Evolutionary conservation across 805 yeast genomes (phyloP).

Genomic region (Starmerella vaccinii): DNA sequence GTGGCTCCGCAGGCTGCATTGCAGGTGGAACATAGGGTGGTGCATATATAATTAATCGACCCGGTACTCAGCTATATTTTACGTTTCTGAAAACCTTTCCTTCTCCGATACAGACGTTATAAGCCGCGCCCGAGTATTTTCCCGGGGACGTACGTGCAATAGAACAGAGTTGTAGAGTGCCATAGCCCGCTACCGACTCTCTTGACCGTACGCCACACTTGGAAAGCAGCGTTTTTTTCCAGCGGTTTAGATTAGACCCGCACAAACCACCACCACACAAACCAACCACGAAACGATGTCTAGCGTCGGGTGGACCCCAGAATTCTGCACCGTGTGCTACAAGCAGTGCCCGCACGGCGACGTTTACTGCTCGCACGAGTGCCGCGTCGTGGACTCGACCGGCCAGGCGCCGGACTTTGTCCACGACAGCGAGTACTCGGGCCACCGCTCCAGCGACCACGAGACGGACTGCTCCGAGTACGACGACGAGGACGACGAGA

Average conservation of each 20-base stretch:
- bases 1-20: background rate
- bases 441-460: background rate
- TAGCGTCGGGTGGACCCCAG: constrained; percentile 34
- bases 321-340: constrained; percentile 51
- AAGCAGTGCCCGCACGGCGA: constrained; percentile 37
- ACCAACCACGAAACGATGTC: background rate
- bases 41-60: background rate
- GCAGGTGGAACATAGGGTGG: background rate
- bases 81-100: background rate
- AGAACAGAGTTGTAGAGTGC: background rate
- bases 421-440: background rate
- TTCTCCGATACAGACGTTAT: background rate
- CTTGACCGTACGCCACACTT: no score
- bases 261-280: no score
- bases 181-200: background rate
- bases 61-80: background rate
- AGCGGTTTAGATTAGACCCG: no score
- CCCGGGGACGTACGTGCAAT: background rate
- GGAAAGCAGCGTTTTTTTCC: no score
- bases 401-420: background rate
- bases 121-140: background rate
- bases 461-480: constrained; percentile 4
- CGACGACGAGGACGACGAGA: constrained; percentile 15
- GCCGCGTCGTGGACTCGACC: constrained; percentile 27
- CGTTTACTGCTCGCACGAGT: constrained; percentile 41